These are phyloP conservation scores for Termitomyces sp. DNA, from an alignment of 768 basidiomycete genomes.

Conservation along the genomic window DNA sequence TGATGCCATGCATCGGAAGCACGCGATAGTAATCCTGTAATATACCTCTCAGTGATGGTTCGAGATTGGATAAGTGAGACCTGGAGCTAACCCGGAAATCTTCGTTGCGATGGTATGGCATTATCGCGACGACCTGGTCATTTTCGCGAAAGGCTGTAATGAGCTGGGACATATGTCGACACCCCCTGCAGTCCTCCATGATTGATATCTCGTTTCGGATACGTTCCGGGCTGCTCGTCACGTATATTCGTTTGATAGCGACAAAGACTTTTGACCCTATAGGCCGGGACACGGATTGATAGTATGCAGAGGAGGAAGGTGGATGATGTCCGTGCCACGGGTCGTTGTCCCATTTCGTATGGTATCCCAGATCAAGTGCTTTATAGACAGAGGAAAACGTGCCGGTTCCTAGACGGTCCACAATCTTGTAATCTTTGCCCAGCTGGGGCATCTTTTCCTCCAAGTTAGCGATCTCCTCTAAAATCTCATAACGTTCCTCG, in stretches of 20 bases:
- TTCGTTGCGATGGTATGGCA: conserved; percentile 89
- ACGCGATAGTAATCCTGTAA: conserved; percentile 69
- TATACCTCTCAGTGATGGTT: neutral
- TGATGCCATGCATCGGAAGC: conserved; percentile 72
- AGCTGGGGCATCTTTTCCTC: conserved; percentile 63
- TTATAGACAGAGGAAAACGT: conserved; percentile 99
- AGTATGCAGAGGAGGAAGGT: conserved; percentile 55
- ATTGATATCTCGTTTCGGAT: conserved; percentile 92
- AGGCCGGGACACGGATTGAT: conserved; percentile 45
- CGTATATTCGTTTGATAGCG: conserved; percentile 95
- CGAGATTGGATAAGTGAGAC: neutral
- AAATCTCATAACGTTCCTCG: conserved; percentile 72
- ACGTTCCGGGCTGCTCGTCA: conserved; percentile 88
- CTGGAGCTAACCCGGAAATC: conserved; percentile 76
- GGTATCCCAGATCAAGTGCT: conserved; percentile 75
- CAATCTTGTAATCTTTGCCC: conserved; percentile 60
- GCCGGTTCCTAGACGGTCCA: conserved; percentile 93
- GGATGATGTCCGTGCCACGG: conserved; percentile 70
- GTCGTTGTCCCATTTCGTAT: conserved; percentile 70
- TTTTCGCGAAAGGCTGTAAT: conserved; percentile 89
- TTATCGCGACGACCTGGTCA: conserved; percentile 91
- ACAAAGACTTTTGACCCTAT: conserved; percentile 63
- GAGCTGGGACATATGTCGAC: conserved; percentile 85
- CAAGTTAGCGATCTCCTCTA: conserved; percentile 72
- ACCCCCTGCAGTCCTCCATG: conserved; percentile 79